Evolutionary conservation across 1,284 basidiomycete genomes (phyloP).

Genomic region (Ceraceosorus bombacis): DNA sequence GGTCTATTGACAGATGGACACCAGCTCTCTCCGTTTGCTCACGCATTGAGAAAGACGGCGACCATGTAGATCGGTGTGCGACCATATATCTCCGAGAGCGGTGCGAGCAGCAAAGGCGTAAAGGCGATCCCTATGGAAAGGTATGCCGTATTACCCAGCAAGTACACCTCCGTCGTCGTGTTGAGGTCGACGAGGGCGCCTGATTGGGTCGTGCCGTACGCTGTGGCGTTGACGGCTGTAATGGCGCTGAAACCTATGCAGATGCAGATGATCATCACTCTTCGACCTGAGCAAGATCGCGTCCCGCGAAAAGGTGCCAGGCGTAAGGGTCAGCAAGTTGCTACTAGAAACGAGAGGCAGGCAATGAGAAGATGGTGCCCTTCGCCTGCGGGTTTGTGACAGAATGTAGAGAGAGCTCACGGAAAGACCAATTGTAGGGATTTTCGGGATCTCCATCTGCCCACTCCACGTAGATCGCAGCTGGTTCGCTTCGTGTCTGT

Average conservation of each 20-base stretch:
- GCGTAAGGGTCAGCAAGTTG: neutral
- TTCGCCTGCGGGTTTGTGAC: too few relatives aligned
- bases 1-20: too few relatives aligned
- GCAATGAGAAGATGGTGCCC: too few relatives aligned
- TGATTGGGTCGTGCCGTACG: conserved; percentile 2
- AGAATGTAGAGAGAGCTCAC: too few relatives aligned
- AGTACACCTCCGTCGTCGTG: conserved; percentile 5
- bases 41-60: conserved; percentile 13
- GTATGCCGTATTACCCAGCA: conserved; percentile 20
- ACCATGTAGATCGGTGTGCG: conserved; percentile 27
- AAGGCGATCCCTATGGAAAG: conserved; percentile 26
- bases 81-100: conserved; percentile 28
- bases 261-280: conserved; percentile 21
- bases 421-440: conserved; percentile 31
- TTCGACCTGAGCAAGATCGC: neutral
- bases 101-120: conserved; percentile 30
- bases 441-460: conserved; percentile 24
- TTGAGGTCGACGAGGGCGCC: conserved; percentile 6
- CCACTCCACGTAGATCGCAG: conserved; percentile 30
- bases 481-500: neutral
- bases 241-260: conserved; percentile 29
- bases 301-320: neutral
- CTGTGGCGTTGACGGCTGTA: conserved; percentile 24
- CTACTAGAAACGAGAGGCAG: too few relatives aligned
- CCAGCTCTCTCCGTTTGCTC: neutral